Conservation (phyloP, 805 yeast species). For the Scheffersomyces coipomensis region DNA sequence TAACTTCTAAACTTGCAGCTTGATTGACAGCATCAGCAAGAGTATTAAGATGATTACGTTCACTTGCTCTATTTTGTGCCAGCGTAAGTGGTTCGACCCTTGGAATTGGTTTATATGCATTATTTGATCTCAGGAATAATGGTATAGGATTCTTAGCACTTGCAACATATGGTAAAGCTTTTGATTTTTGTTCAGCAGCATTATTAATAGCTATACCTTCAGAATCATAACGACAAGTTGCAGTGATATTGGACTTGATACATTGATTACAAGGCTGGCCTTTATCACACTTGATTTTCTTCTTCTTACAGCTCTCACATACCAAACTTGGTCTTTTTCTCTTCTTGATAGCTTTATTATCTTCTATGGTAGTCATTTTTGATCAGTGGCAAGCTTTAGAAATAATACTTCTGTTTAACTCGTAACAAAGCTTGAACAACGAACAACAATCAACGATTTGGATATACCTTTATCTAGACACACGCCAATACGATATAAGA, state of each 20-base stretch:
- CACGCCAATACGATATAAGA: too few relatives aligned
- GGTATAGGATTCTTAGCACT: conserved; percentile 19
- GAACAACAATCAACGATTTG: background rate
- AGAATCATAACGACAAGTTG: conserved; percentile 5
- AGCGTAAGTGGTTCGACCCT: too few relatives aligned
- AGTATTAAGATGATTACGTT: background rate
- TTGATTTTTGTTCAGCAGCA: background rate
- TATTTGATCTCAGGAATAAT: background rate
- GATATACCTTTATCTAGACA: too few relatives aligned
- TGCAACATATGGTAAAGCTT: conserved; percentile 13
- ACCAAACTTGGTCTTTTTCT: conserved; percentile 36
- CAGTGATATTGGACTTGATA: conserved; percentile 22
- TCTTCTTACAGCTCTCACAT: conserved; percentile 29
- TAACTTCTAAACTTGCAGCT: conserved; percentile 4
- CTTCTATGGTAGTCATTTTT: background rate
- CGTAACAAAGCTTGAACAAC: background rate
- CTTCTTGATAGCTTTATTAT: conserved; percentile 6
- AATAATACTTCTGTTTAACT: background rate
- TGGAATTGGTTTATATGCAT: too few relatives aligned
- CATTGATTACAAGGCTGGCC: conserved; percentile 33
- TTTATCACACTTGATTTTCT: conserved; percentile 35
- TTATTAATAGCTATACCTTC: background rate
- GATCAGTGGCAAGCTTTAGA: too few relatives aligned
- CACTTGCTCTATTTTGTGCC: too few relatives aligned
- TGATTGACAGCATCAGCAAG: background rate